These are phyloP conservation scores for Trichoderma sp. DNA, from an alignment of 2,329 filamentous ascomycete species.

Conservation along the genomic window DNA sequence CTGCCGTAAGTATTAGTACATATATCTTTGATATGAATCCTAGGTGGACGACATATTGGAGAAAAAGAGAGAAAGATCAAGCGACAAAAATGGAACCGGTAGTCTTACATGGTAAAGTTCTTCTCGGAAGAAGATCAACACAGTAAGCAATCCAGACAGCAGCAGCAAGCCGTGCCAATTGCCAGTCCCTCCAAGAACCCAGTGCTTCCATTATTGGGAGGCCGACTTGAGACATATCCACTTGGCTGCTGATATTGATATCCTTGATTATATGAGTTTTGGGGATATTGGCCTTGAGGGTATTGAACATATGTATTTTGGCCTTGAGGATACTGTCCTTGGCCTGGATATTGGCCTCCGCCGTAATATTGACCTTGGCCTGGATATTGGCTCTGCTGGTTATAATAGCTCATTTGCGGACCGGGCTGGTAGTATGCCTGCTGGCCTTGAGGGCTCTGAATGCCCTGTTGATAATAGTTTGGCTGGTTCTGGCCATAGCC, in stretches of 20 bases:
- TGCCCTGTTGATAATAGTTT: slow-evolving; percentile 37
- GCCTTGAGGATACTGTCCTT: slow-evolving; percentile 10
- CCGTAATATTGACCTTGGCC: slow-evolving; percentile 42
- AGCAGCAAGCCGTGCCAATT: slow-evolving; percentile 60
- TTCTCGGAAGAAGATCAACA: slow-evolving; percentile 39
- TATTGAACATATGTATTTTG: slow-evolving; percentile 39
- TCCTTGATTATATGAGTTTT: slow-evolving; percentile 1
- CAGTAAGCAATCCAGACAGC: slow-evolving; percentile 61
- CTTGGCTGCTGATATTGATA: slow-evolving; percentile 35
- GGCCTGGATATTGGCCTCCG: slow-evolving; percentile 2
- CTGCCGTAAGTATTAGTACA: background rate
- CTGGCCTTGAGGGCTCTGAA: slow-evolving; percentile 37
- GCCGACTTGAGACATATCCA: slow-evolving; percentile 37
- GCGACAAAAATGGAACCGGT: background rate
- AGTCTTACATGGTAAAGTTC: background rate
- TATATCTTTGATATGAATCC: background rate
- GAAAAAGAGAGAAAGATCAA: background rate
- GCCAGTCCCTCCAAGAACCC: slow-evolving; percentile 52
- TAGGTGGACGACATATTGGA: background rate
- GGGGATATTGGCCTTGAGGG: slow-evolving; percentile 20
- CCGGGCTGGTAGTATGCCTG: slow-evolving; percentile 48
- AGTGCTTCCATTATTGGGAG: slow-evolving; percentile 31
- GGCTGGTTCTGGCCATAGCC: slow-evolving; percentile 38
- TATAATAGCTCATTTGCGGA: slow-evolving; percentile 51
- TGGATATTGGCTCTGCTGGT: slow-evolving; percentile 43